Evolutionary conservation across 2,329 filamentous ascomycete genomes (phyloP).

Genomic region (Pseudopithomyces maydicus): DNA sequence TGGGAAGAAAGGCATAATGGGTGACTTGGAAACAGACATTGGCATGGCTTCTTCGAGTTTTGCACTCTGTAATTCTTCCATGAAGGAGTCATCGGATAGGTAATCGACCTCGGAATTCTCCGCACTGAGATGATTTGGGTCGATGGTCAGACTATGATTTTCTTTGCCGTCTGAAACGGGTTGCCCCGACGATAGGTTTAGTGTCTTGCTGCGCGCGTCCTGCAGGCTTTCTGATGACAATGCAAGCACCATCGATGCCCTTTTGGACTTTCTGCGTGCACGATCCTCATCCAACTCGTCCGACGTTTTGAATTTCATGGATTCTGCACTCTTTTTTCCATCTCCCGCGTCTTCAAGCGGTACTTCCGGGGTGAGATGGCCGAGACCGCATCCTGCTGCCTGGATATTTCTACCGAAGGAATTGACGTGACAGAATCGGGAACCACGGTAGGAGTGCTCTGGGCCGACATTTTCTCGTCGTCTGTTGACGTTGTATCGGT

Average conservation of each 20-base stretch:
- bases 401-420: conserved; percentile 25
- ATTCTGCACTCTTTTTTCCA: conserved; percentile 19
- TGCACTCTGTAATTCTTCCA: conserved; percentile 84
- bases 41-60: conserved; percentile 84
- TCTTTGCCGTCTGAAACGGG: conserved; percentile 37
- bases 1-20: conserved; percentile 69
- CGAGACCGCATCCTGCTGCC: conserved; percentile 15
- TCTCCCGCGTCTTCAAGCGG: conserved; percentile 7
- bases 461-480: conserved; percentile 38
- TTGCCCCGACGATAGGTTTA: conserved; percentile 24
- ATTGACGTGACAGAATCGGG: conserved; percentile 34
- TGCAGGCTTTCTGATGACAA: conserved; percentile 24
- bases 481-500: conserved; percentile 10
- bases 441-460: conserved; percentile 43
- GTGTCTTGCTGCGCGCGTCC: conserved; percentile 23
- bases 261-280: conserved; percentile 32
- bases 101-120: conserved; percentile 54
- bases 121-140: conserved; percentile 44
- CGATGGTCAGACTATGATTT: conserved; percentile 47
- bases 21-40: conserved; percentile 75
- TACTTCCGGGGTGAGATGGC: conserved; percentile 8
- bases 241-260: conserved; percentile 39
- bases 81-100: conserved; percentile 77
- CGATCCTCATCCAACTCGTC: conserved; percentile 16
- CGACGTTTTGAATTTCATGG: conserved; percentile 24